Evolutionary conservation across 1,284 basidiomycete species (phyloP).

Genomic region (Austroboletus niveus): DNA sequence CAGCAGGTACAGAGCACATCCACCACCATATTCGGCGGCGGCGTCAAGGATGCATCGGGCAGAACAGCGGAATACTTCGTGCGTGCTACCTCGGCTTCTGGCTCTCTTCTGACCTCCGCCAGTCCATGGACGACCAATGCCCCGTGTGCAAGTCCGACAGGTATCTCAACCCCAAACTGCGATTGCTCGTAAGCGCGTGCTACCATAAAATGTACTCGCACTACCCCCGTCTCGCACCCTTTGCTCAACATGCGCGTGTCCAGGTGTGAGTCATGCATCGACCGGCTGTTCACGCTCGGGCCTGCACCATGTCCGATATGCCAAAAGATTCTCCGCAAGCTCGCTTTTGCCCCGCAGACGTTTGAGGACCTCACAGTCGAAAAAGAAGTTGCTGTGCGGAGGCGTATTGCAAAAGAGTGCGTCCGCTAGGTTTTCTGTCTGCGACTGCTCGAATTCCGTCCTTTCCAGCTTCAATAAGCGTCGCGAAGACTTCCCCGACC

Average conservation of each 20-base stretch:
- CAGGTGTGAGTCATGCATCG: conserved; percentile 98
- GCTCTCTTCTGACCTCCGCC: conserved; percentile 9
- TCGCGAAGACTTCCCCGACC: conserved; percentile 83
- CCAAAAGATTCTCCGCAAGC: conserved; percentile 84
- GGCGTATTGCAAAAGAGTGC: conserved; percentile 83
- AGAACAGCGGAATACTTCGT: conserved; percentile 77
- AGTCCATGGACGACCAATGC: conserved; percentile 95
- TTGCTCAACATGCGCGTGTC: conserved; percentile 12
- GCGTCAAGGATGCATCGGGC: conserved; percentile 79
- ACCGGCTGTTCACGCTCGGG: conserved; percentile 92
- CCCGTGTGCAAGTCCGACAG: conserved; percentile 97
- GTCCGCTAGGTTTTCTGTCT: conserved; percentile 5
- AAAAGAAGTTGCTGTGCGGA: conserved; percentile 90
- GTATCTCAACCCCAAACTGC: conserved; percentile 92
- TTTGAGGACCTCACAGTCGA: conserved; percentile 97
- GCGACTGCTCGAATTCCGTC: background rate
- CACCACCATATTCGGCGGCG: conserved; percentile 69
- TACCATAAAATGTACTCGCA: conserved; percentile 93
- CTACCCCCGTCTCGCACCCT: background rate
- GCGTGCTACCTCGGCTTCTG: conserved; percentile 28
- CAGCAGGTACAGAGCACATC: conserved; percentile 66
- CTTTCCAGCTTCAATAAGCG: conserved; percentile 84
- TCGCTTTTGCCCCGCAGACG: conserved; percentile 94
- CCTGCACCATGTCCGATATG: conserved; percentile 97
- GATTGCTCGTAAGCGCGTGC: conserved; percentile 92